These are phyloP conservation scores for Clarireedia paspali DNA, from an alignment of 2,329 filamentous ascomycete species.

Conservation along the genomic window DNA sequence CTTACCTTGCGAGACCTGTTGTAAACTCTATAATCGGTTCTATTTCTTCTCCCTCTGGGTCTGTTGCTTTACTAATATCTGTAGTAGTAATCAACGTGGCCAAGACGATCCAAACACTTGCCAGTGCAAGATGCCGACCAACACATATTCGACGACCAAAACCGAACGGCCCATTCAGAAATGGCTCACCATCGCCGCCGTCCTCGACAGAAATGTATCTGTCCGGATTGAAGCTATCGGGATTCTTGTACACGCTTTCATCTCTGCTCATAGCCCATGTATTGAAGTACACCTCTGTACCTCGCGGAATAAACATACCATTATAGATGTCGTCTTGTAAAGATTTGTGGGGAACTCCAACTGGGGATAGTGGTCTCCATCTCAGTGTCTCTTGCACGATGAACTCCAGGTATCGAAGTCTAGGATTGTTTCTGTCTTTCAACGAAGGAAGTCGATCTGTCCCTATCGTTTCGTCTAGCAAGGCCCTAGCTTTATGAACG, in stretches of 20 bases:
- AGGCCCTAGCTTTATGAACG: constrained; percentile 38
- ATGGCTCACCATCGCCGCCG: constrained; percentile 37
- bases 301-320: constrained; percentile 49
- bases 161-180: constrained; percentile 41
- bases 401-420: constrained; percentile 37
- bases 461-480: constrained; percentile 40
- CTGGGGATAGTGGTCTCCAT: constrained; percentile 38
- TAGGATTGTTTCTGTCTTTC: constrained; percentile 30
- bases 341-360: constrained; percentile 47
- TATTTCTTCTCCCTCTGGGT: constrained; percentile 31
- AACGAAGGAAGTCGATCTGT: constrained; percentile 1
- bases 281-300: constrained; percentile 44
- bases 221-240: constrained; percentile 39
- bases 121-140: constrained; percentile 42
- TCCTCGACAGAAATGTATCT: constrained; percentile 35
- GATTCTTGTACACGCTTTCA: constrained; percentile 33
- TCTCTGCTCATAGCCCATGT: constrained; percentile 49
- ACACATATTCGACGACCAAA: constrained; percentile 43
- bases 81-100: constrained; percentile 34
- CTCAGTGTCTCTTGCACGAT: constrained; percentile 41
- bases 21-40: constrained; percentile 23
- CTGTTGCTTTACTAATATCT: constrained; percentile 29
- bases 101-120: constrained; percentile 36
- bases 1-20: constrained; percentile 16
- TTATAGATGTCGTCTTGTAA: constrained; percentile 48